Conservation (phyloP, 73 alveolate species). For the Urostyla sp. region DNA sequence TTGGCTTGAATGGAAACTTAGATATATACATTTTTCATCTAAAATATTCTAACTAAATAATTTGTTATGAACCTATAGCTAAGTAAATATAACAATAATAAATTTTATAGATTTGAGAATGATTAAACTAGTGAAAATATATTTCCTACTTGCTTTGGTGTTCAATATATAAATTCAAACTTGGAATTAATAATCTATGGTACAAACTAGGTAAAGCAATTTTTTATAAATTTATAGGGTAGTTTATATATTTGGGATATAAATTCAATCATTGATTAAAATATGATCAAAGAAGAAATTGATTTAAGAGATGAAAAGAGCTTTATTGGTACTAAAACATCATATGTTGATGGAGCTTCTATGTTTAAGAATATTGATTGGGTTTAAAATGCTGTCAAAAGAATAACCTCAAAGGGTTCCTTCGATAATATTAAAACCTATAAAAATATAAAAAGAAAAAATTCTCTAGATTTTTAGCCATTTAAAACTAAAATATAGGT, state of each 20-base stretch:
- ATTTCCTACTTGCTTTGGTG: background rate
- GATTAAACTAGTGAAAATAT: background rate
- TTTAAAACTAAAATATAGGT: too few species aligned
- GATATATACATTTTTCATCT: slow-evolving; percentile 5
- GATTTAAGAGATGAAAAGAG: slow-evolving; percentile 17
- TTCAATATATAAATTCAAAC: background rate
- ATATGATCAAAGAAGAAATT: background rate
- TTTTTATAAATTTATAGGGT: slow-evolving; percentile 10
- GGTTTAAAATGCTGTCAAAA: background rate
- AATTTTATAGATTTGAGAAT: background rate
- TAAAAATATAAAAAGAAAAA: too few species aligned
- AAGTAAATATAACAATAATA: background rate
- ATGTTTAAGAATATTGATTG: background rate
- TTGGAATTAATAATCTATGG: background rate
- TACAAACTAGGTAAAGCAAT: background rate
- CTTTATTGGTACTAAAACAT: background rate
- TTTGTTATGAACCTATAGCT: slow-evolving; percentile 36
- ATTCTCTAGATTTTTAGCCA: background rate
- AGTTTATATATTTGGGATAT: background rate
- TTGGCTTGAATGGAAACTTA: background rate
- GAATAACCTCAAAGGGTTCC: background rate
- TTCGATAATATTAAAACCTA: background rate
- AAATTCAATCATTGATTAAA: background rate
- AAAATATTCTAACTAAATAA: background rate
- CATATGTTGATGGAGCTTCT: background rate